Percentiles rank a stretch among this genome's conserved stretches.
Evolutionary conservation across 2,329 filamentous ascomycete species (phyloP).

Genomic region (Talaromyces sp.): DNA sequence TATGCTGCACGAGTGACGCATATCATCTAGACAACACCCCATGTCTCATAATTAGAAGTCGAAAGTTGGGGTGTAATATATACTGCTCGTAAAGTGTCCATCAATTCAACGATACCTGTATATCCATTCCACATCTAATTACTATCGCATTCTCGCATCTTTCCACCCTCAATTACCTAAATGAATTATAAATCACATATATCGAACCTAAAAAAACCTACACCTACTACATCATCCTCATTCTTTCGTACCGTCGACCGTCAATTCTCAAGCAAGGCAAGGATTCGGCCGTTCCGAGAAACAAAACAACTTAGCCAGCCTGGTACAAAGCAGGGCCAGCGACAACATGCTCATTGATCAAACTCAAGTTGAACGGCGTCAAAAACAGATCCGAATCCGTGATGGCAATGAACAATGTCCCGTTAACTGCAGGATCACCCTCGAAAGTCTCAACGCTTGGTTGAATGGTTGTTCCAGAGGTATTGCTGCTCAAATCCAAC

Average conservation of each 20-base stretch:
- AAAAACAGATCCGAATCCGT: constrained; percentile 64
- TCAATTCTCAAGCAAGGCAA: too few relatives aligned
- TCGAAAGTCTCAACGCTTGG: constrained; percentile 63
- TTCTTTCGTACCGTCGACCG: background rate
- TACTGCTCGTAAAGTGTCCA: background rate
- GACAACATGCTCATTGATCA: constrained; percentile 70
- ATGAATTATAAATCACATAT: background rate
- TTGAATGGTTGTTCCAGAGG: constrained; percentile 64
- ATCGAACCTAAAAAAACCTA: background rate
- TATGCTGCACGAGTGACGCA: too few relatives aligned
- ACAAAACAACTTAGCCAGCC: constrained; percentile 57
- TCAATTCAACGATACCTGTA: background rate
- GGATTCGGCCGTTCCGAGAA: background rate
- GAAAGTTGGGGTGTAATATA: background rate
- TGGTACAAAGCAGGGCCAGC: constrained; percentile 69
- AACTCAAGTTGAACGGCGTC: constrained; percentile 69
- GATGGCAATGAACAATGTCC: constrained; percentile 72
- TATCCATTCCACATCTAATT: background rate
- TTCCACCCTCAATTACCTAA: background rate
- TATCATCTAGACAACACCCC: background rate
- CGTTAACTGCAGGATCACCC: constrained; percentile 66
- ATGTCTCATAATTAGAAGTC: background rate
- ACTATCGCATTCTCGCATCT: background rate
- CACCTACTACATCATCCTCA: background rate
- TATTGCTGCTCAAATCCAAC: constrained; percentile 45